Evolutionary conservation across 495 filamentous ascomycete species (phyloP), one percentile per base, ranked within the genome.

Genomic region (Talaromyces liani): DNA sequence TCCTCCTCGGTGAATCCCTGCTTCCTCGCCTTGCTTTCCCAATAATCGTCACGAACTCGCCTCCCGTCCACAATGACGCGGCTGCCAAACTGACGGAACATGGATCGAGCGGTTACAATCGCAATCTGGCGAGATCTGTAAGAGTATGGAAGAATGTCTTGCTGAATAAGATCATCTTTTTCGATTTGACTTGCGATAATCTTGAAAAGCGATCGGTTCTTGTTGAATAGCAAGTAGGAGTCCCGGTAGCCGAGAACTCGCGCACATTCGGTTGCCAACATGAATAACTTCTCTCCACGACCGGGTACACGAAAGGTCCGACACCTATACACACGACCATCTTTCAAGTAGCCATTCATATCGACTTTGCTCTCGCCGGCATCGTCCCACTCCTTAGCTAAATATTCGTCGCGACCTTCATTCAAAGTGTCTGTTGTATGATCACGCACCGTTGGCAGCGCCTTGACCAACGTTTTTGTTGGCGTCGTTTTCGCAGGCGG

Each of bases 1-100:
- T 99, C 94, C 51, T 95, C 93, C 71, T 99, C 94, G 0, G 94
- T 99, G 69, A 99, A 99, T 18, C 94, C 94, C 71, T 99, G 94
- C 73, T 98, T 99, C 41, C 88, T 84, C 4, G 94, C 94, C 77
- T 98, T 99, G 69, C 85, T 88, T 69, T 98, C 94, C 94, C 94
- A 98, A 71, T 99, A 98, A 72, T 99, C 94, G 75, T 99, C 94
- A 33, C 93, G 87, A 36, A 99, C 94, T 10, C 95, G 85, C 64
- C 93, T 82, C 12, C 94, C 94, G 69, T 91, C 88, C 4, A 88
- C 85, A 63, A 99, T 95, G 41, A 99, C 88, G 60, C 95, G 82
- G 68, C 92, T 96, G n/a, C 94, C 94, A 71, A 99, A 99, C 74
- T 99, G 94, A 18, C 94, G 88, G 72, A 98, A 99, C 94, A 99